Conservation (phyloP, 169 alveolate genomes). For the Perkinsus olseni region DNA sequence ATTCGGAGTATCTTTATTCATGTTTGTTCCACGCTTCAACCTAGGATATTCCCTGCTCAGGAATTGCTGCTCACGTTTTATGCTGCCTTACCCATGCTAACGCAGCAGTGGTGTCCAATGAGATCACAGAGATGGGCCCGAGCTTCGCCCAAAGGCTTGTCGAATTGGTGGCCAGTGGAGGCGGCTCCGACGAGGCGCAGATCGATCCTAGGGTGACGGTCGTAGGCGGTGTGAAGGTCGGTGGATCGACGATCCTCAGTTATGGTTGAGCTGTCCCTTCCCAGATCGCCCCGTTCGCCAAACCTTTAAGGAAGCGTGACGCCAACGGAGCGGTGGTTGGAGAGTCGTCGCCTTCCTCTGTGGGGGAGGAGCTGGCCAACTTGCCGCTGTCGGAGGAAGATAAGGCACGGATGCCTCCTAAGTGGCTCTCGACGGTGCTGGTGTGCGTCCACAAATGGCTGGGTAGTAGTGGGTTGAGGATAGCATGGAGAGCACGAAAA, state of each 20-base stretch:
- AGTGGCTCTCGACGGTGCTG: background rate
- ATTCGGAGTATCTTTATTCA: background rate
- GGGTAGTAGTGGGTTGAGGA: background rate
- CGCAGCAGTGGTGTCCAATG: background rate
- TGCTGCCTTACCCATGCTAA: background rate
- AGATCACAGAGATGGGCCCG: background rate
- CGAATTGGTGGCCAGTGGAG: background rate
- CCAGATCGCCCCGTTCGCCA: background rate
- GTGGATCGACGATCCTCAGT: background rate
- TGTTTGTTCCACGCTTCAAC: background rate
- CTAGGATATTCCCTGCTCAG: background rate
- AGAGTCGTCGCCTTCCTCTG: background rate
- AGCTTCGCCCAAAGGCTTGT: background rate
- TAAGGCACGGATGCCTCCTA: background rate
- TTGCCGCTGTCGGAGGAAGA: background rate
- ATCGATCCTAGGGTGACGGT: too few species aligned
- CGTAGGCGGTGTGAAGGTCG: too few species aligned
- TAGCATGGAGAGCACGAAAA: background rate
- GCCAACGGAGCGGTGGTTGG: background rate
- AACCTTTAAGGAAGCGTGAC: background rate
- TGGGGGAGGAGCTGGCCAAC: background rate
- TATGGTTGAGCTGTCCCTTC: background rate
- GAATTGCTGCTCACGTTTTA: background rate
- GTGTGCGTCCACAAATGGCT: background rate
- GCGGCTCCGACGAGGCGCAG: background rate